These are phyloP conservation scores for Casuarina glauca DNA, from an alignment of 306 rosid species.

Conservation along the genomic window DNA sequence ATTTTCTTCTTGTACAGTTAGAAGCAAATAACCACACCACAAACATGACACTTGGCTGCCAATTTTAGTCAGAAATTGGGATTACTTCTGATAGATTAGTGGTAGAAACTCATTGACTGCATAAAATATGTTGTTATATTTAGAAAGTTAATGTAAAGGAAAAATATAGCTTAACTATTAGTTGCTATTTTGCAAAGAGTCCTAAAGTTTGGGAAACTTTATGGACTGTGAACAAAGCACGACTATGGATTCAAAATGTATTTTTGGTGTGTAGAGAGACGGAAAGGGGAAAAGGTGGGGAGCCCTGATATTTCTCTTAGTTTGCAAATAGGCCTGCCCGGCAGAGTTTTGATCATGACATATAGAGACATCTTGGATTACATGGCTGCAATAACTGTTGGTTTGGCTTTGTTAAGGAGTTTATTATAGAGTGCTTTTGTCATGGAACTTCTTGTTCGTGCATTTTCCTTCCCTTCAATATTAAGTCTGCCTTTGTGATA, in stretches of 20 bases:
- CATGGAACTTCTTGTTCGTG: neutral
- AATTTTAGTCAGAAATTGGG: neutral
- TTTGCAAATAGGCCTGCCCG: neutral
- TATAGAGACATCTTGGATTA: neutral
- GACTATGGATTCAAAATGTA: too few relatives aligned
- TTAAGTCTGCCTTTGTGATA: neutral
- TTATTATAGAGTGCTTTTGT: neutral
- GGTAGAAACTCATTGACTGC: neutral
- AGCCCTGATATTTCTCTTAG: too few relatives aligned
- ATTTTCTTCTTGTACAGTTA: neutral
- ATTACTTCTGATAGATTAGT: neutral
- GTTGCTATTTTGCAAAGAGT: neutral
- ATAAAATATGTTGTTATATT: neutral
- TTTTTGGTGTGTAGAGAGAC: too few relatives aligned
- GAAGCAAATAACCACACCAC: neutral
- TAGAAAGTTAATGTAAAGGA: neutral
- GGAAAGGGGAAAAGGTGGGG: too few relatives aligned
- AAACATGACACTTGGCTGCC: neutral
- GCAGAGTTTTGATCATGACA: neutral
- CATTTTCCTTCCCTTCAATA: neutral
- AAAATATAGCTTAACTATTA: neutral
- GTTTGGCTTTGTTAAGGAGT: neutral
- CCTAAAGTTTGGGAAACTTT: neutral
- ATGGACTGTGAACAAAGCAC: too few relatives aligned
- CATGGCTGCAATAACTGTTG: neutral